phyloP scores from a whole-genome alignment of 1,284 basidiomycete genomes.

The Pseudozyma pruni region DNA sequence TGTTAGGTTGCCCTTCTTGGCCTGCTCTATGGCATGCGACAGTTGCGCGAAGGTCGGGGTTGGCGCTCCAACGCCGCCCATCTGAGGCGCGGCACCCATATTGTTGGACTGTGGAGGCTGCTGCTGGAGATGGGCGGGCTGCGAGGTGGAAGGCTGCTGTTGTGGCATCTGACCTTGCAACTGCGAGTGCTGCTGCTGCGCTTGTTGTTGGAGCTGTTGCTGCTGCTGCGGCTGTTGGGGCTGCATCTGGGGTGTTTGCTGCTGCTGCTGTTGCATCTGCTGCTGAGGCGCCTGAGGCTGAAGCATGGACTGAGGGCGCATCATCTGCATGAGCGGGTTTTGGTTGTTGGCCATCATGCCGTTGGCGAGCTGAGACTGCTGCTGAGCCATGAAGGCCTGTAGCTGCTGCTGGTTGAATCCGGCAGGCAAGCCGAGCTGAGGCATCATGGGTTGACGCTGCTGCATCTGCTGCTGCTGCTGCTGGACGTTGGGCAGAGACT shows the following conservation, averaged over 20 bases:
- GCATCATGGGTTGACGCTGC: constrained; percentile 49
- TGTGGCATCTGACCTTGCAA: constrained; percentile 28
- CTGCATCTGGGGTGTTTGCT: constrained; percentile 17
- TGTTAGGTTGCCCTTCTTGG: constrained; percentile 50
- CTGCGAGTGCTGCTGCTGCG: constrained; percentile 31
- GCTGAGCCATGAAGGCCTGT: constrained; percentile 43
- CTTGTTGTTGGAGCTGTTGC: constrained; percentile 6
- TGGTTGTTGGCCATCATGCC: constrained; percentile 36
- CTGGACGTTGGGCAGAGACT: constrained; percentile 29
- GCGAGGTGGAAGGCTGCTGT: constrained; percentile 22
- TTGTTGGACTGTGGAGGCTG: constrained; percentile 28
- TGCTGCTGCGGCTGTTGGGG: constrained; percentile 19
- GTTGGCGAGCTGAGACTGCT: constrained; percentile 39
- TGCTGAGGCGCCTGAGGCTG: constrained; percentile 32
- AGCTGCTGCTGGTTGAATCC: constrained; percentile 53
- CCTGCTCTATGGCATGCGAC: constrained; percentile 47
- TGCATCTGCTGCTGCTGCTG: constrained; percentile 44
- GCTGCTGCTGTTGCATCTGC: constrained; percentile 29
- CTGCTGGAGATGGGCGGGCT: constrained; percentile 42
- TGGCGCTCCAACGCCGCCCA: constrained; percentile 19
- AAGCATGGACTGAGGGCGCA: constrained; percentile 31
- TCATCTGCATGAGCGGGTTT: constrained; percentile 39
- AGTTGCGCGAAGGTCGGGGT: constrained; percentile 47
- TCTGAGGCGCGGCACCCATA: constrained; percentile 19
- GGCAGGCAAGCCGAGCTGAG: constrained; percentile 37